Evolutionary conservation across 345 rosid species (phyloP).

Genomic region (Populus alba): DNA sequence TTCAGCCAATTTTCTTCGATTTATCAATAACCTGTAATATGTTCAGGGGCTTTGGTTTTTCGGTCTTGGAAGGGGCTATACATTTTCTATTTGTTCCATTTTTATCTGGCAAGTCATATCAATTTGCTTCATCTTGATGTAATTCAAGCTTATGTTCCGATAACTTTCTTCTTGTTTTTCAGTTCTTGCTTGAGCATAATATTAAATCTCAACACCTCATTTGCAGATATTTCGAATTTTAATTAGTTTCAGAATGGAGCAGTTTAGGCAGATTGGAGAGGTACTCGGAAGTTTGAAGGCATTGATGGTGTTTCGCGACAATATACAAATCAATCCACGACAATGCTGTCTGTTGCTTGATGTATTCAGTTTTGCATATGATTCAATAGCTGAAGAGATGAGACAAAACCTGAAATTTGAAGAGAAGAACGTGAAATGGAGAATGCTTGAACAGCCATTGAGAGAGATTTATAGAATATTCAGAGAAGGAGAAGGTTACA

Average conservation of each 20-base stretch:
- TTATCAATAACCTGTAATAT: neutral
- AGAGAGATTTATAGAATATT: constrained; percentile 19
- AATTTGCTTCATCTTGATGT: neutral
- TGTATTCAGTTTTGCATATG: constrained; percentile 17
- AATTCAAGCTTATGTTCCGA: neutral
- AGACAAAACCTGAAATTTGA: constrained; percentile 25
- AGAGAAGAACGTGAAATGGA: constrained; percentile 26
- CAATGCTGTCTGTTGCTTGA: constrained; percentile 25
- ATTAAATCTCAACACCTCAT: neutral
- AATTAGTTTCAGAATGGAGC: constrained; percentile 16
- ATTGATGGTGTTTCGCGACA: constrained; percentile 24
- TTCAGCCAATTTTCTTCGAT: neutral
- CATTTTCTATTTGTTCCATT: neutral
- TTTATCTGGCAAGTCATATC: neutral
- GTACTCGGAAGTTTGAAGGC: constrained; percentile 26
- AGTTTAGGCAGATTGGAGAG: constrained; percentile 29
- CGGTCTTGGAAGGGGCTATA: neutral
- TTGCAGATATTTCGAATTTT: neutral
- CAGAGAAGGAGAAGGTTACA: constrained; percentile 26
- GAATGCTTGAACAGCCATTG: constrained; percentile 24
- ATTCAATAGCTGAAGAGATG: constrained; percentile 25
- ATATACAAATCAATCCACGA: constrained; percentile 27
- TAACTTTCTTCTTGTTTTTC: neutral
- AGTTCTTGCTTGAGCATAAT: neutral
- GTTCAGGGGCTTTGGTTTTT: neutral